Base-by-base conservation (phyloP, 164 flowering plant species). In the Sextonia rubra region DNA sequence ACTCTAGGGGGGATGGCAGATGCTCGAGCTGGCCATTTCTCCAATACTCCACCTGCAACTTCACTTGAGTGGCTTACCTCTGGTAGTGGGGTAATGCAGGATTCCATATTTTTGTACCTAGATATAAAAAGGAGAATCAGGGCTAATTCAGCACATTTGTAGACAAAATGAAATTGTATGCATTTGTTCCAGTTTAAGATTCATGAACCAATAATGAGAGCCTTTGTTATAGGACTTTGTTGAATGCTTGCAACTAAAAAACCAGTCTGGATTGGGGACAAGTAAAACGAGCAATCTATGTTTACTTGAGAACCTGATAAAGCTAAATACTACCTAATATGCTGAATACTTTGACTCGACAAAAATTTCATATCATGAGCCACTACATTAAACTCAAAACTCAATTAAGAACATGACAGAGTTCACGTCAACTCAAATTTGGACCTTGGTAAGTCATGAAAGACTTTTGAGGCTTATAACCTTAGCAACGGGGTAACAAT, bases 1-100 rank as follows among this genome's bases (percentile, higher is more conserved):
- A 93, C 90, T 80, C 99, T 87, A 12, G 99, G 98, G 30, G 99
- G 97, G 52, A 91, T 70, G 0, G 92, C 84, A 61, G 84, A 81
- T 48, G 97, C 97, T 3, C 99, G 88, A 30, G 80, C 86, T 0
- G 99, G 99, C 98, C 97, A 96, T 68, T 90, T 90, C 78, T 91
- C 89, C 74, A 93, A 2, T 52, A 82, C 87, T 49, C 95, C 99
- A 12, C 99, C 98, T 2, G 97, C 97, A 20, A 90, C 87, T 78
- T 90, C 93, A 24, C 81, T 87, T 15, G 87, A 66, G 80, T 71
- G 79, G 75, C 81, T 87, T 58, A 84, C 97, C 62, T 89, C 94
- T 55, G 99, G 99, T 32, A 96, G 73, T 4, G 93, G 95, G 26
- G 97, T 88, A 52, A 93, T 88, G 89, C 99, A 96, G n/a, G 84